Evolutionary conservation across 257 asterid species (phyloP).

Genomic region (Eucommia ulmoides): DNA sequence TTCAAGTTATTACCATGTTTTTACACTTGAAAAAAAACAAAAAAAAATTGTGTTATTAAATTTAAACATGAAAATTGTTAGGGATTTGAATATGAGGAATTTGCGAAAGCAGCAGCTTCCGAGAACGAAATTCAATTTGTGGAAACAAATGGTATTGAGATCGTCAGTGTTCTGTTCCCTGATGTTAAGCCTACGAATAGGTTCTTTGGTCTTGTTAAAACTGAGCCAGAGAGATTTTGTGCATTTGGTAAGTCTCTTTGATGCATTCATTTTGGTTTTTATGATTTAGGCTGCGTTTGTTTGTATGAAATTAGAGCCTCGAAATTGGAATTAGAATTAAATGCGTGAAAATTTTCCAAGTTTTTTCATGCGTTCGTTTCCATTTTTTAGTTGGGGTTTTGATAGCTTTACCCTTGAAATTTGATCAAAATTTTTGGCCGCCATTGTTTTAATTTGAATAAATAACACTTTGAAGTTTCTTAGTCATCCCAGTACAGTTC

Average conservation of each 20-base stretch:
- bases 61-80: constrained; percentile 14
- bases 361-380: no score
- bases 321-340: no score
- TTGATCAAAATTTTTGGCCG: no score
- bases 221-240: constrained; percentile 69
- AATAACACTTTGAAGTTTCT: no score
- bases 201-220: constrained; percentile 75
- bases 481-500: no score
- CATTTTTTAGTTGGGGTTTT: no score
- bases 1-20: neutral
- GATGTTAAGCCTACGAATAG: constrained; percentile 18
- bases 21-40: neutral
- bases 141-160: constrained; percentile 55
- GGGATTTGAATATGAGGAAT: constrained; percentile 71
- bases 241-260: constrained; percentile 72
- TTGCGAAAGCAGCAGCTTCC: constrained; percentile 56
- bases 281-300: no score
- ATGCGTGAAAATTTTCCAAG: no score
- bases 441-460: no score
- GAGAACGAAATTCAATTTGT: constrained; percentile 84
- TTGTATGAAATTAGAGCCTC: no score
- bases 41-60: neutral
- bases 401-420: no score
- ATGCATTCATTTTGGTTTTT: no score
- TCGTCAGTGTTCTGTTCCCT: constrained; percentile 52